phyloP scores from a whole-genome alignment of 306 rosid species.

The Malus orientalis region DNA sequence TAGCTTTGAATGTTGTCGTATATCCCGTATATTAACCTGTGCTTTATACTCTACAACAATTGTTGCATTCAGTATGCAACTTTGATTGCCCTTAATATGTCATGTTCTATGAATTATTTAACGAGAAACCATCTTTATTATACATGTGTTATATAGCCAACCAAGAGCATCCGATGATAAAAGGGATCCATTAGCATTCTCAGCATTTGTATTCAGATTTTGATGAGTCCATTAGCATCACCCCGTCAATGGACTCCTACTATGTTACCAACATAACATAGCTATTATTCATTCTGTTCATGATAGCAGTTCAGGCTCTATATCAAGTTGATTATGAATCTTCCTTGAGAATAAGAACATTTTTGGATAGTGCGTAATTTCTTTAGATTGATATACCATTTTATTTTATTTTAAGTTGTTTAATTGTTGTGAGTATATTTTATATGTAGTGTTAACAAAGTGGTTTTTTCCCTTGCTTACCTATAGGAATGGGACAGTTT shows the following conservation, averaged over 20 bases:
- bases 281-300: not conserved
- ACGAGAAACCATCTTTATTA: no score
- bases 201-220: not conserved
- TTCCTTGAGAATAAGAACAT: not conserved
- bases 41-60: not conserved
- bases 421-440: not conserved
- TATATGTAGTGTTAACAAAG: not conserved
- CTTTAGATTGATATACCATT: not conserved
- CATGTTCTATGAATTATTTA: not conserved
- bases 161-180: not conserved
- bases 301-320: not conserved
- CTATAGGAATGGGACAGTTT: slow-evolving; percentile 87
- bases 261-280: not conserved
- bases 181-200: not conserved
- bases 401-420: not conserved
- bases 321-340: not conserved
- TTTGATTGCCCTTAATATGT: not conserved
- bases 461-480: not conserved
- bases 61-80: not conserved
- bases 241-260: not conserved
- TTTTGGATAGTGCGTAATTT: not conserved
- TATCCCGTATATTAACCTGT: not conserved
- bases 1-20: not conserved
- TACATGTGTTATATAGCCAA: not conserved
- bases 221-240: not conserved